Conservation (phyloP, 2,329 filamentous ascomycete species). For the Ceratocystiopsis minuta region DNA sequence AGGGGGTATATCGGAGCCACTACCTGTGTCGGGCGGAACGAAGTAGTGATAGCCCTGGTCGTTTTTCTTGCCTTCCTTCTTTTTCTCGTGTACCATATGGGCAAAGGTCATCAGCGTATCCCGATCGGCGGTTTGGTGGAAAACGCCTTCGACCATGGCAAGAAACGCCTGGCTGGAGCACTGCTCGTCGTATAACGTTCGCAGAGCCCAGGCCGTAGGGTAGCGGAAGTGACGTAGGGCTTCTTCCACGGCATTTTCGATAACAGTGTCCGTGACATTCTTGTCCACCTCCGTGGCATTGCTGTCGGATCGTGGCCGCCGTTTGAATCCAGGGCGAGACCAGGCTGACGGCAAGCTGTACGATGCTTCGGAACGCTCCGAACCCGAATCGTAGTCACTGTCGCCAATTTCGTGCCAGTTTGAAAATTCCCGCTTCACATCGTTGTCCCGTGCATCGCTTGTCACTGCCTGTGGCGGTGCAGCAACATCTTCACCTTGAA, state of each 20-base stretch:
- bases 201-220: constrained; percentile 43
- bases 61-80: constrained; percentile 36
- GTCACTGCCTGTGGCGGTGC: too few relatives aligned
- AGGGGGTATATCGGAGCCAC: constrained; percentile 21
- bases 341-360: too few relatives aligned
- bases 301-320: constrained; percentile 8
- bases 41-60: constrained; percentile 36
- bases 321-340: too few relatives aligned
- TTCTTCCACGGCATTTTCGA: constrained; percentile 40
- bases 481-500: too few relatives aligned
- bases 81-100: constrained; percentile 32
- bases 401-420: too few relatives aligned
- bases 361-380: too few relatives aligned
- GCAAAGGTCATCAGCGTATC: constrained; percentile 33
- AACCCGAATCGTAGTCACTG: too few relatives aligned
- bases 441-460: too few relatives aligned
- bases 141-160: constrained; percentile 38
- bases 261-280: constrained; percentile 30
- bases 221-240: constrained; percentile 38
- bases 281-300: constrained; percentile 17
- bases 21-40: constrained; percentile 27
- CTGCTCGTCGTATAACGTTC: constrained; percentile 41
- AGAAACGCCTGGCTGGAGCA: constrained; percentile 32
- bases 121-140: constrained; percentile 35
- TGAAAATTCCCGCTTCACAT: too few relatives aligned